These are phyloP conservation scores for Raphanus hybrid DNA, from an alignment of 441 rosid genomes.

Conservation along the genomic window DNA sequence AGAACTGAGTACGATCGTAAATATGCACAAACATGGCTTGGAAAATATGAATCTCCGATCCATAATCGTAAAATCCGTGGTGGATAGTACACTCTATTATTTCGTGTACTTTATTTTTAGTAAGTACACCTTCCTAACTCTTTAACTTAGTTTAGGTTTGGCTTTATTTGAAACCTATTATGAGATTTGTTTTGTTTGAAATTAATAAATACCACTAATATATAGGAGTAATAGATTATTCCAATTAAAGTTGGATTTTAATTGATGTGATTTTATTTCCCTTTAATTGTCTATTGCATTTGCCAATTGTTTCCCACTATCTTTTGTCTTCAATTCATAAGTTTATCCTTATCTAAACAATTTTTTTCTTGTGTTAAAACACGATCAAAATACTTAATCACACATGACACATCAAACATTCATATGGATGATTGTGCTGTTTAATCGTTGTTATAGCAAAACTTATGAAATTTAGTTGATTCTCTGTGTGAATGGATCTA, in stretches of 20 bases:
- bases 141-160: not conserved
- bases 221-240: not conserved
- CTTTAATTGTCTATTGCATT: not conserved
- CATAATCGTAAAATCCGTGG: no score
- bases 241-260: not conserved
- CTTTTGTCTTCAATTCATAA: no score
- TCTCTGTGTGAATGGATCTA: not conserved
- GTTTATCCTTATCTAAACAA: no score
- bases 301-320: not conserved
- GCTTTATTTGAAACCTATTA: not conserved
- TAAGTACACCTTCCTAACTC: slow-evolving; percentile 2
- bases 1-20: no score
- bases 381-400: not conserved
- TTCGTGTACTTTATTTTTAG: not conserved
- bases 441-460: not conserved
- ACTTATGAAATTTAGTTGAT: not conserved
- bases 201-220: not conserved
- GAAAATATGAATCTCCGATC: no score
- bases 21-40: no score
- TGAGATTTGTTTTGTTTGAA: not conserved
- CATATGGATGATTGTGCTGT: not conserved
- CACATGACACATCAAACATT: not conserved
- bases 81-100: not conserved
- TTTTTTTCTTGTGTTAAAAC: not conserved
- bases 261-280: slow-evolving; percentile 29